Evolutionary conservation across 2,329 filamentous ascomycete species (phyloP), one percentile per base, ranked within the genome.

Genomic region (Arachnomyces sp.): DNA sequence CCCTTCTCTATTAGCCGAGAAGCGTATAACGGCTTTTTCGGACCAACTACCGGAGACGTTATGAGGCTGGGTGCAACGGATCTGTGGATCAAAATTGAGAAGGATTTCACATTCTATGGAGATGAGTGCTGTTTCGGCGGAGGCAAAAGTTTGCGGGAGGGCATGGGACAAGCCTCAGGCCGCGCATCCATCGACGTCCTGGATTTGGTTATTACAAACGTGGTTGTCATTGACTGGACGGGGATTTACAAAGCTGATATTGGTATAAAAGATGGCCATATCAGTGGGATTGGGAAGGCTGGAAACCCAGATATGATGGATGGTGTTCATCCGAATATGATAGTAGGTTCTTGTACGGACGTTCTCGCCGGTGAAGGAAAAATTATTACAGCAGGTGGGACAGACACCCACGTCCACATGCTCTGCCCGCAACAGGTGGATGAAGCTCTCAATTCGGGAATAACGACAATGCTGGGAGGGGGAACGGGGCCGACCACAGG

Each of bases 261-360:
- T 57, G 90, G 90, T 18, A 81, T 96, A 60, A 94, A 93, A 62
- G 65, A 88, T 50, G 89, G 90, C 2, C 59, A 83, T 30, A 95
- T 96, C 54, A 81, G 82, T 18, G 90, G 79, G 0, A 90, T 96
- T 51, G 90, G 90, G 44, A 95, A 96, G 65, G 87, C 90, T 12
- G 90, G 90, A 14, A 96, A 95, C 55, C 90, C 90, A n/a, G 90
- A 96, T 63, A 79, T 94, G 34, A 95, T 95, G 90, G 82, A 92
- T 25, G 85, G 85, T 3, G 86, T 96, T 5, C 72, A 82, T 43
- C 71, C 78, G 0, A 73, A 79, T 41, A 79, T 96, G 79, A 68
- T 94, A 2, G 78, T 95, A 7, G 90, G 90, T 8, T 82, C 81
- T 47, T 86, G 84, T 50, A 96, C 90, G 0, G 90, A 96, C 68